A percentile compares a stretch with the other conserved stretches of the same genome.
phyloP scores from a whole-genome alignment of 805 yeast genomes.

The Wickerhamia fluorescens region DNA sequence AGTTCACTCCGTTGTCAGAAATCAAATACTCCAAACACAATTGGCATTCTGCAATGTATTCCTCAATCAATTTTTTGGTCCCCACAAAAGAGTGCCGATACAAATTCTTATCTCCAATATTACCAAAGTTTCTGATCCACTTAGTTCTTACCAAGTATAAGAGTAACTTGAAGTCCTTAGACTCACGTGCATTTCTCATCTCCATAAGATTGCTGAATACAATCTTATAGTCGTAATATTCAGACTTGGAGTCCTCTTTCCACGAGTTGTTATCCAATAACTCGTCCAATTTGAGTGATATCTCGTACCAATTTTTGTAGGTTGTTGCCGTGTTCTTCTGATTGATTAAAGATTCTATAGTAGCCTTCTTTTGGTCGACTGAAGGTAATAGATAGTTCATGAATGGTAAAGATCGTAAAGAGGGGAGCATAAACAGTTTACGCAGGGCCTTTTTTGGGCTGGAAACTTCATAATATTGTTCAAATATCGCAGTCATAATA shows the following conservation, averaged over 20 bases:
- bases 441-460: not conserved
- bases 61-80: slow-evolving; percentile 77
- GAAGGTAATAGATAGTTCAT: slow-evolving; percentile 13
- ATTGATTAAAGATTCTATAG: slow-evolving; percentile 16
- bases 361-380: slow-evolving; percentile 14
- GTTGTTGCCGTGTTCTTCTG: slow-evolving; percentile 31
- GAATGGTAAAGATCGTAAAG: slow-evolving; percentile 9
- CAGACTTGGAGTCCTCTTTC: slow-evolving; percentile 58
- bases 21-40: slow-evolving; percentile 34
- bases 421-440: not conserved
- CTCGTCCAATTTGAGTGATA: slow-evolving; percentile 58
- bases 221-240: slow-evolving; percentile 66
- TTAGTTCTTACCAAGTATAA: slow-evolving; percentile 75
- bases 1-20: slow-evolving; percentile 26
- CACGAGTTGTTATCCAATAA: slow-evolving; percentile 60
- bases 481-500: no score
- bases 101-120: slow-evolving; percentile 74
- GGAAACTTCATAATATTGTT: no score
- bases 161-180: slow-evolving; percentile 52
- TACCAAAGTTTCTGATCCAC: slow-evolving; percentile 80
- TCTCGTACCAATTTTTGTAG: slow-evolving; percentile 60
- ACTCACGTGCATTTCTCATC: slow-evolving; percentile 50
- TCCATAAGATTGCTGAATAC: slow-evolving; percentile 47
- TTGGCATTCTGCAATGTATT: slow-evolving; percentile 74
- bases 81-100: slow-evolving; percentile 80